Percentiles rank a stretch among this genome's conserved stretches.
Conservation (phyloP, 257 asterid genomes). For the Solanum sitiens region DNA sequence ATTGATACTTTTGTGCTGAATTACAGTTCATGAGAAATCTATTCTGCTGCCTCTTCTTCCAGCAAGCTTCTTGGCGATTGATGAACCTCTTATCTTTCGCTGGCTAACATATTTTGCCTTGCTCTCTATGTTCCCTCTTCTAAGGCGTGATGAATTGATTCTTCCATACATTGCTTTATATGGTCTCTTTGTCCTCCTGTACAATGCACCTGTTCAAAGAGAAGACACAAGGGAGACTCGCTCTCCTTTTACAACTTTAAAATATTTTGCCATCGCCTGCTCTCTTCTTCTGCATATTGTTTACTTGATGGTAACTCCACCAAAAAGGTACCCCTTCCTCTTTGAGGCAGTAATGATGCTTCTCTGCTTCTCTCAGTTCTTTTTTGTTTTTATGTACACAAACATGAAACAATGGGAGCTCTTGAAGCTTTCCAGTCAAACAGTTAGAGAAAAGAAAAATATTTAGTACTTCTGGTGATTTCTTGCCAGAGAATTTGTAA, state of each 20-base stretch:
- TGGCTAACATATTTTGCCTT: conserved; percentile 59
- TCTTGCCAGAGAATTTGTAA: not conserved
- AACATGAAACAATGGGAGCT: conserved; percentile 61
- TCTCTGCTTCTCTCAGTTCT: conserved; percentile 71
- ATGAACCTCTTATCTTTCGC: conserved; percentile 60
- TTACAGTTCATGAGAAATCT: conserved; percentile 86
- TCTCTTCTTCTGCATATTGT: conserved; percentile 52
- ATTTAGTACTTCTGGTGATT: conserved; percentile 17
- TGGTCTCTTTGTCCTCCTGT: conserved; percentile 64
- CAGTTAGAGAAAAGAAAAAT: conserved; percentile 38
- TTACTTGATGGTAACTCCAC: conserved; percentile 65
- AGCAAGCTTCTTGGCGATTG: conserved; percentile 75
- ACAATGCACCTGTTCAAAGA: conserved; percentile 48
- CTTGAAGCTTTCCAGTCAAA: conserved; percentile 16
- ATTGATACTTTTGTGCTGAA: conserved; percentile 1
- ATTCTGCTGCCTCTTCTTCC: conserved; percentile 92
- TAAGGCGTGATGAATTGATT: conserved; percentile 61
- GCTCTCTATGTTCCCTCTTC: conserved; percentile 92
- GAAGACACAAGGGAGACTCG: conserved; percentile 17
- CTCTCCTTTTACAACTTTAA: conserved; percentile 13
- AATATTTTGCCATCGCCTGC: conserved; percentile 31
- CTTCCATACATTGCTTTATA: conserved; percentile 57
- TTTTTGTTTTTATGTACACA: conserved; percentile 32
- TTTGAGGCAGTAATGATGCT: conserved; percentile 87
- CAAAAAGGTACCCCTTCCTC: conserved; percentile 68